Evolutionary conservation across 805 yeast genomes (phyloP).

Genomic region (Priceomyces carsonii): DNA sequence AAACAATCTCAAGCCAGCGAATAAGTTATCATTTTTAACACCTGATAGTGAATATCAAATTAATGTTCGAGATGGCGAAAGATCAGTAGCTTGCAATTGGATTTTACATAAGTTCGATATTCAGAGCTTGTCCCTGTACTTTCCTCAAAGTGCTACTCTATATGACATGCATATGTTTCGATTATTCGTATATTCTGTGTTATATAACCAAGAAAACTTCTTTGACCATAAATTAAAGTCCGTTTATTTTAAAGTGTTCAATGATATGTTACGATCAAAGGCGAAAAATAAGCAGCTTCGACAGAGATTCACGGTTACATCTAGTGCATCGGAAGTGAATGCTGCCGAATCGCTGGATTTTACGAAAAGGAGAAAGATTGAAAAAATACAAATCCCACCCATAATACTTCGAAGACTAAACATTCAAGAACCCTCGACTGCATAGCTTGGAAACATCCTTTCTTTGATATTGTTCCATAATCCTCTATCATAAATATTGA

Average conservation of each 20-base stretch:
- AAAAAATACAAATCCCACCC: conserved; percentile 12
- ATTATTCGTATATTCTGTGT: conserved; percentile 9
- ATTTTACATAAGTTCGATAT: conserved; percentile 5
- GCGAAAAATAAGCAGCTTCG: too few relatives aligned
- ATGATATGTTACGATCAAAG: too few relatives aligned
- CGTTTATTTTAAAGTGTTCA: conserved; percentile 4
- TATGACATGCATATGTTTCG: conserved; percentile 5
- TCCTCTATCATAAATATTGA: conserved; percentile 52
- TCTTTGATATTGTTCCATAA: conserved; percentile 42
- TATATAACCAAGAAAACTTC: conserved; percentile 11
- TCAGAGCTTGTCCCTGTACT: neutral
- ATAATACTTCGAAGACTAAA: conserved; percentile 16
- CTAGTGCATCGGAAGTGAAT: too few relatives aligned
- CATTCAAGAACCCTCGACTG: conserved; percentile 3
- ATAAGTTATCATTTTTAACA: neutral
- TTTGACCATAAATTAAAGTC: conserved; percentile 4
- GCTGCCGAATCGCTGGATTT: too few relatives aligned
- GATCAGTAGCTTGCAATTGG: neutral
- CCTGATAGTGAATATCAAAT: neutral
- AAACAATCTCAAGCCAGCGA: conserved; percentile 3
- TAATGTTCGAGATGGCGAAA: too few relatives aligned
- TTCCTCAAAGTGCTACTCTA: neutral
- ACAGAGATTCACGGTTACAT: too few relatives aligned
- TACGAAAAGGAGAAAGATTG: conserved; percentile 4
- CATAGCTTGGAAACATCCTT: conserved; percentile 18